A percentile compares a stretch with the other conserved stretches of the same genome.
Conservation (phyloP, 176 grass and related monocot genomes). For the Rhynchospora tenuis region DNA sequence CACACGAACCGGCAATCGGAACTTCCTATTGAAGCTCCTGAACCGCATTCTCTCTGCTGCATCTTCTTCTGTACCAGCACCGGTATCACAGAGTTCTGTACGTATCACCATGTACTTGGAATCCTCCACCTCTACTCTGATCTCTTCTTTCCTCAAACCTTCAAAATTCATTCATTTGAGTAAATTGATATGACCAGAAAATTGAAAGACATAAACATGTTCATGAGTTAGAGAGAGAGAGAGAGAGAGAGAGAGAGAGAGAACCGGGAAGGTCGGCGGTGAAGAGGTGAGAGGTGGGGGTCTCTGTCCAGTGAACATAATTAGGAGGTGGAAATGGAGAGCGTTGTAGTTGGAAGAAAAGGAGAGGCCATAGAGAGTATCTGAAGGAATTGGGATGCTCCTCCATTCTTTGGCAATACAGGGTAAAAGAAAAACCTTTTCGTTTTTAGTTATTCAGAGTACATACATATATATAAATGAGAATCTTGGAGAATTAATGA, state of each 20-base stretch:
- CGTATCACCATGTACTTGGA: constrained; percentile 66
- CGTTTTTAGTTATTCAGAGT: background rate
- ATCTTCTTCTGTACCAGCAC: background rate
- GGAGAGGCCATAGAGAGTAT: constrained; percentile 26
- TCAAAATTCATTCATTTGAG: background rate
- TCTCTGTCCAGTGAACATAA: constrained; percentile 65
- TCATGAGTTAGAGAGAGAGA: background rate
- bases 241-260: background rate
- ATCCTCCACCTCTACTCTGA: constrained; percentile 78
- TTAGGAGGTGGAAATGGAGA: constrained; percentile 13
- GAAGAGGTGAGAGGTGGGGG: constrained; percentile 58
- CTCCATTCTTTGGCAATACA: constrained; percentile 5
- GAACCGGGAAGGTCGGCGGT: constrained; percentile 52
- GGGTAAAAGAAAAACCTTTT: background rate
- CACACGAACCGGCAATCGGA: constrained; percentile 58
- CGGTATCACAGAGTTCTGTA: constrained; percentile 30
- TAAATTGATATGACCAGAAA: background rate
- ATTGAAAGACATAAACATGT: background rate
- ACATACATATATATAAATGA: background rate
- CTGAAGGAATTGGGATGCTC: constrained; percentile 11
- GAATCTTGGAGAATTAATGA: background rate
- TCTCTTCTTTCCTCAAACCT: constrained; percentile 72
- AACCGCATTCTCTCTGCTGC: background rate
- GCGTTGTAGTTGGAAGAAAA: constrained; percentile 17
- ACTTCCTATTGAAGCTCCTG: constrained; percentile 61